phyloP scores from a whole-genome alignment of 352 stramenopile genomes.

The Phytophthora citrophthora region DNA sequence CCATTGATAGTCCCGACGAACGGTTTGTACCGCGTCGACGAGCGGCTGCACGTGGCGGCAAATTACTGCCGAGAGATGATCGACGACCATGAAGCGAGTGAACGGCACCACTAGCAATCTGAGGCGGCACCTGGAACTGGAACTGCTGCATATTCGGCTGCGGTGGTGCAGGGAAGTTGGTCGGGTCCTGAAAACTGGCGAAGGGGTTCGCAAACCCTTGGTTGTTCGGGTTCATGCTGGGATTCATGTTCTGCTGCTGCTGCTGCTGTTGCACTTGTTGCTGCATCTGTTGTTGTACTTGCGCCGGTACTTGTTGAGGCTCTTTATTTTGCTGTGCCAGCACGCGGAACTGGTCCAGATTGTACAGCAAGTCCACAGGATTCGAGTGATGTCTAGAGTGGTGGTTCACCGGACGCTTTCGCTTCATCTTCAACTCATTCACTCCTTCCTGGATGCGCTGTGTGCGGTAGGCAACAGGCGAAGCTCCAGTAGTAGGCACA shows the following conservation, averaged over 20 bases:
- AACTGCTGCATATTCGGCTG: constrained; percentile 45
- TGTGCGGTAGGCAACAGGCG: constrained; percentile 54
- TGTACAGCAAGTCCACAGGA: constrained; percentile 78
- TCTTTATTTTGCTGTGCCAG: constrained; percentile 69
- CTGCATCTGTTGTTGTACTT: constrained; percentile 27
- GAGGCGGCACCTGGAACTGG: constrained; percentile 58
- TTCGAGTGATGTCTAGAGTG: constrained; percentile 79
- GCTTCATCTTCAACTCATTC: constrained; percentile 84
- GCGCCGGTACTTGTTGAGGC: constrained; percentile 40
- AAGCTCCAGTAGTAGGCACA: constrained; percentile 18
- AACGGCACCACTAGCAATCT: constrained; percentile 64
- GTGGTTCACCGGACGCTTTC: constrained; percentile 61
- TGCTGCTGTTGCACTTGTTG: constrained; percentile 18
- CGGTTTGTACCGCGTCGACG: constrained; percentile 42
- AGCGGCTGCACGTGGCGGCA: constrained; percentile 38
- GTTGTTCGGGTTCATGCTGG: constrained; percentile 27
- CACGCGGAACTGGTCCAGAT: constrained; percentile 75
- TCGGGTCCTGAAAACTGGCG: constrained; percentile 40
- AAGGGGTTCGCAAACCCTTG: constrained; percentile 43
- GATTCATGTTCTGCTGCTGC: constrained; percentile 30
- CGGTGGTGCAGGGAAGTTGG: constrained; percentile 27
- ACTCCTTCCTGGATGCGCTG: constrained; percentile 72
- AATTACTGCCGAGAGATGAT: constrained; percentile 55
- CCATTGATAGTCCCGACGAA: constrained; percentile 82
- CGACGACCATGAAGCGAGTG: constrained; percentile 62